These are phyloP conservation scores for Lodderomyces jiufengensis DNA, from an alignment of 1,139 yeast species.

Conservation along the genomic window DNA sequence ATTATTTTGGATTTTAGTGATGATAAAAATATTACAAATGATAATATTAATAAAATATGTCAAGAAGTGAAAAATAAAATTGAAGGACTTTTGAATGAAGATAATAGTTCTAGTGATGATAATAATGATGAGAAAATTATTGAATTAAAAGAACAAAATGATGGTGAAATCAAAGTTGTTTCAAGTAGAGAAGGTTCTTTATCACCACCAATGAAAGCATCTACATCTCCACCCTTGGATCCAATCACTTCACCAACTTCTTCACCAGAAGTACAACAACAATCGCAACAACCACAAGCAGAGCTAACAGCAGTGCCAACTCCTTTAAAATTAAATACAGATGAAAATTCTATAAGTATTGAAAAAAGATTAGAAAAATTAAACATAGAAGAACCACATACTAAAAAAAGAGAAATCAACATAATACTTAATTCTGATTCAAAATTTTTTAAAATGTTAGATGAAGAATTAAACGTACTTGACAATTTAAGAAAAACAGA, in stretches of 20 bases:
- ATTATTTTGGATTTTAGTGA: constrained; percentile 34
- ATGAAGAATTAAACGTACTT: constrained; percentile 51
- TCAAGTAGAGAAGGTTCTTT: constrained; percentile 14
- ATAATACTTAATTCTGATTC: constrained; percentile 41
- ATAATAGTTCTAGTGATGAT: constrained; percentile 9
- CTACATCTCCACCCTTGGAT: constrained; percentile 5
- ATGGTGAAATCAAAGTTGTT: constrained; percentile 12
- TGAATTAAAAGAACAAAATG: constrained; percentile 17
- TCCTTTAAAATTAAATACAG: neutral
- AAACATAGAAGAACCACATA: constrained; percentile 5
- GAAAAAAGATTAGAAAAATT: neutral
- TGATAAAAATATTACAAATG: constrained; percentile 30
- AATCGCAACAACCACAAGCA: neutral
- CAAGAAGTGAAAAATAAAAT: constrained; percentile 30
- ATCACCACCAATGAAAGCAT: constrained; percentile 13
- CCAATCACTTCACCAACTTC: neutral
- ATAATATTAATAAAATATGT: constrained; percentile 34
- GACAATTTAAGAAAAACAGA: constrained; percentile 44
- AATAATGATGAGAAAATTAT: constrained; percentile 12
- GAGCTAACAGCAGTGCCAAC: neutral
- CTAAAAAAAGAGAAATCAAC: constrained; percentile 25
- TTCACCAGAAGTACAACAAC: constrained; percentile 2
- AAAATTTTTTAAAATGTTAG: constrained; percentile 56
- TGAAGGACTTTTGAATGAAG: constrained; percentile 24
- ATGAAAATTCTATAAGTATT: neutral